phyloP scores from a whole-genome alignment of 257 asterid species.

The Ocimum tenuiflorum region DNA sequence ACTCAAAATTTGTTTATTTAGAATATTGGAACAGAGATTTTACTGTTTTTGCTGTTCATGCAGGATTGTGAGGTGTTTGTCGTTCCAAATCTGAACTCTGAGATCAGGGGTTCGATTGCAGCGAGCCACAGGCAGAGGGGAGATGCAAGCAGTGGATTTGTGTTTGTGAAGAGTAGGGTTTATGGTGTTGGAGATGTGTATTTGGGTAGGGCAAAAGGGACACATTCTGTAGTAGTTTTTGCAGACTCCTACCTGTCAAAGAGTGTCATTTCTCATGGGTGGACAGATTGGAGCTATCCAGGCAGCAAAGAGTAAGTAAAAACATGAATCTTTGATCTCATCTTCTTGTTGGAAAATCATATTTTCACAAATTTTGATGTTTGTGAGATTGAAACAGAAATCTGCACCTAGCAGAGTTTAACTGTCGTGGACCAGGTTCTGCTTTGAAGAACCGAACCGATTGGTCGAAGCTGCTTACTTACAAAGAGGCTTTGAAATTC shows the following conservation, averaged over 20 bases:
- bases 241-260: slow-evolving; percentile 64
- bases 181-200: slow-evolving; percentile 54
- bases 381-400: slow-evolving; percentile 32
- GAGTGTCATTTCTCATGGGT: slow-evolving; percentile 54
- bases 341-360: too few relatives aligned
- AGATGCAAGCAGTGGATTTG: slow-evolving; percentile 58
- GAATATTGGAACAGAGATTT: too few relatives aligned
- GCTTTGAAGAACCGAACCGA: slow-evolving; percentile 35
- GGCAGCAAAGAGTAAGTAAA: slow-evolving; percentile 49
- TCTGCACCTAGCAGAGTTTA: slow-evolving; percentile 58
- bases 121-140: slow-evolving; percentile 54
- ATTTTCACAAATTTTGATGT: background rate
- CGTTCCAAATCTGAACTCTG: slow-evolving; percentile 35
- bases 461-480: slow-evolving; percentile 62
- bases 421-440: slow-evolving; percentile 71
- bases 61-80: slow-evolving; percentile 76
- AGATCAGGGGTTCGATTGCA: slow-evolving; percentile 55
- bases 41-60: too few relatives aligned
- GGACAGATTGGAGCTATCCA: slow-evolving; percentile 56
- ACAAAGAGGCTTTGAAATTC: slow-evolving; percentile 48
- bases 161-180: slow-evolving; percentile 57
- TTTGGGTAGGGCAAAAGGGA: slow-evolving; percentile 67
- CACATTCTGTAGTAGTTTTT: slow-evolving; percentile 60
- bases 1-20: too few relatives aligned
- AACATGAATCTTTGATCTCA: background rate